A percentile compares a stretch with the other conserved stretches of the same genome.
These are phyloP conservation scores for Alternaria burnsii DNA, from an alignment of 2,329 filamentous ascomycete species.

Conservation along the genomic window DNA sequence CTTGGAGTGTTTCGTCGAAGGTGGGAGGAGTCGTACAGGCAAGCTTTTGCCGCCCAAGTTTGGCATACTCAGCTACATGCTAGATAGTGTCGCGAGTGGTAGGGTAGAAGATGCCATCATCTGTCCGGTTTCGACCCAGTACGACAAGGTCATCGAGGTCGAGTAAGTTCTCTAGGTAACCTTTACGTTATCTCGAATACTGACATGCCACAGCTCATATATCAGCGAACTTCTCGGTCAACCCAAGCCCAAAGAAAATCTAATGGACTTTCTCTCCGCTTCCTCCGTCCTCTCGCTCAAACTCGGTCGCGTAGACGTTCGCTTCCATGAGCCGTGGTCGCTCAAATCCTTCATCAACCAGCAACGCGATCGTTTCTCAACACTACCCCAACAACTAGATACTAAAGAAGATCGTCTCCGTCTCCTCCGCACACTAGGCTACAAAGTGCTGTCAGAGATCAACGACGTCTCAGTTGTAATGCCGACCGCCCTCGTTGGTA, in stretches of 20 bases:
- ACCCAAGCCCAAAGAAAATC: constrained; percentile 94
- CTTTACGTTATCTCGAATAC: background rate
- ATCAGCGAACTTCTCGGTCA: constrained; percentile 92
- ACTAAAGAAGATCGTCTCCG: constrained; percentile 66
- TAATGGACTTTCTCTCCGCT: constrained; percentile 86
- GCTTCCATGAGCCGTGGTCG: constrained; percentile 97
- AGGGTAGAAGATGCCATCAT: constrained; percentile 90
- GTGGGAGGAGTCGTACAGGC: constrained; percentile 88
- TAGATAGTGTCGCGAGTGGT: constrained; percentile 89
- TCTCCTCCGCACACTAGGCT: constrained; percentile 85
- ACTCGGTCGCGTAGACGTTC: constrained; percentile 89
- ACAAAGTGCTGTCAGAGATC: constrained; percentile 91
- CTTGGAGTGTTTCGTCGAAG: constrained; percentile 98
- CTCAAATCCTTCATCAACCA: constrained; percentile 80
- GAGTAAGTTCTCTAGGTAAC: constrained; percentile 29
- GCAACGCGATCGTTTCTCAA: constrained; percentile 69
- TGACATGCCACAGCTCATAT: constrained; percentile 68
- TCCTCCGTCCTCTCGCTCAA: constrained; percentile 89
- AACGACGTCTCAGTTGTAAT: constrained; percentile 97
- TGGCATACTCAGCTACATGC: constrained; percentile 88
- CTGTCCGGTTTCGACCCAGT: constrained; percentile 95
- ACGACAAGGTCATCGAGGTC: constrained; percentile 98
- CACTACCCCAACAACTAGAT: constrained; percentile 45
- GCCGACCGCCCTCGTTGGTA: constrained; percentile 96
- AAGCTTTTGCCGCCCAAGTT: constrained; percentile 96